Conservation (phyloP, 2,329 filamentous ascomycete genomes). For the Mycosphaerella sp. region DNA sequence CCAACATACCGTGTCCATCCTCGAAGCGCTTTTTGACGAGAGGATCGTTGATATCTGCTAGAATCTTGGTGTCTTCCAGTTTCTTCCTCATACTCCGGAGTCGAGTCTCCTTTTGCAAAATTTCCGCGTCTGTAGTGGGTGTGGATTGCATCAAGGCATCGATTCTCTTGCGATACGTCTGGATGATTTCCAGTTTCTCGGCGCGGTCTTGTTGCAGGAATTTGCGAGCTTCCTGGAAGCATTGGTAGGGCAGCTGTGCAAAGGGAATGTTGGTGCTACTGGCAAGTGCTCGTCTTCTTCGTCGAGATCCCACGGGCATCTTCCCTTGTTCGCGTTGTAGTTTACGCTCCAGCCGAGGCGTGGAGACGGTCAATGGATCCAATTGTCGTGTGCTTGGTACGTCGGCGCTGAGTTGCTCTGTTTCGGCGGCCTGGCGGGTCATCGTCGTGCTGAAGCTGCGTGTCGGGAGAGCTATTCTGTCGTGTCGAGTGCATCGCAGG, state of each 20-base stretch:
- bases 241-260: constrained; percentile 91
- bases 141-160: constrained; percentile 54
- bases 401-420: constrained; percentile 3
- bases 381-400: constrained; percentile 11
- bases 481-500: constrained; percentile 25
- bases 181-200: constrained; percentile 71
- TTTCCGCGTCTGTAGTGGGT: constrained; percentile 25
- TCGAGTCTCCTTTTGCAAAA: constrained; percentile 52
- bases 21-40: constrained; percentile 90
- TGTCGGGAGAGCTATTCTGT: constrained; percentile 28
- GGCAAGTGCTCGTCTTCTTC: constrained; percentile 54
- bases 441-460: constrained; percentile 47
- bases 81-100: constrained; percentile 64
- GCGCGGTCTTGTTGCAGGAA: constrained; percentile 71
- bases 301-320: constrained; percentile 73
- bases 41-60: constrained; percentile 92
- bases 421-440: constrained; percentile 41
- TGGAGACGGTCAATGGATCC: constrained; percentile 22
- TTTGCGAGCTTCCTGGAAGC: constrained; percentile 91
- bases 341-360: constrained; percentile 48
- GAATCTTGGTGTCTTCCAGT: constrained; percentile 74
- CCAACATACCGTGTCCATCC: constrained; percentile 66
- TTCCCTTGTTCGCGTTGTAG: constrained; percentile 55
- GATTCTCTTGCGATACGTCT: constrained; percentile 61
- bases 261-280: constrained; percentile 65